Base-by-base conservation (phyloP, 345 rosid species). In the Lumnitzera racemosa region DNA sequence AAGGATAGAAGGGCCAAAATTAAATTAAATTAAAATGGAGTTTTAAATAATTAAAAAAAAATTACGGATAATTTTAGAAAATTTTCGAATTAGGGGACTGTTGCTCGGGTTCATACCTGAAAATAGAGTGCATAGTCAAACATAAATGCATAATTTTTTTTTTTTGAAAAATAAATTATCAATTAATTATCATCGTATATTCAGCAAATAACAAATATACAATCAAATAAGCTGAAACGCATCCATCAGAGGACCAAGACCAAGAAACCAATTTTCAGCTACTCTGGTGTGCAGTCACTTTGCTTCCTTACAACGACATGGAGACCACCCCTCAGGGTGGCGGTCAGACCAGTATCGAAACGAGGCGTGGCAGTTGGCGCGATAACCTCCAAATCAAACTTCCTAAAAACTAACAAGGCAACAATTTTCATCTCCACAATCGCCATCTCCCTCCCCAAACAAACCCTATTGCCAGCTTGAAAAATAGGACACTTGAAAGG, bases 371-470 rank as follows among this genome's bases (percentile, higher is more conserved):
- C 63, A 0, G 24, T 8, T 0, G 71, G 29, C 13, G 70, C 36
- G 36, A 46, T 52, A 2, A 70, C 63, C 9, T 67, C 53, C 41
- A 77, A 55, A 17, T 76, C 64, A 47, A 81, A 85, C 27, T 59
- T 55, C 49, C 74, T 71, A 29, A 83, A 46, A 17, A 88, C 72
- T 2, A 84, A 72, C 16, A 80, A 64, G 1, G 83, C 84, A 17
- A 85, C 84, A 2, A 75, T 69, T 63, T 85, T 88, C 57, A 88
- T 71, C 81, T 85, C 89, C 69, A 81, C 47, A 9, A 85, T 58
- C 0, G 88, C 92, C 80, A 89, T 79, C 59, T 89, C 94, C 72
- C 86, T 86, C 31, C 96, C 96, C 52, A 89, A 57, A 55, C 96
- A 89, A 5, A 73, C 80, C 75, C 96, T 72, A 24, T 67, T 59